Base-by-base conservation (phyloP, 75 land plant genomes). In the Gnetum montanum region DNA sequence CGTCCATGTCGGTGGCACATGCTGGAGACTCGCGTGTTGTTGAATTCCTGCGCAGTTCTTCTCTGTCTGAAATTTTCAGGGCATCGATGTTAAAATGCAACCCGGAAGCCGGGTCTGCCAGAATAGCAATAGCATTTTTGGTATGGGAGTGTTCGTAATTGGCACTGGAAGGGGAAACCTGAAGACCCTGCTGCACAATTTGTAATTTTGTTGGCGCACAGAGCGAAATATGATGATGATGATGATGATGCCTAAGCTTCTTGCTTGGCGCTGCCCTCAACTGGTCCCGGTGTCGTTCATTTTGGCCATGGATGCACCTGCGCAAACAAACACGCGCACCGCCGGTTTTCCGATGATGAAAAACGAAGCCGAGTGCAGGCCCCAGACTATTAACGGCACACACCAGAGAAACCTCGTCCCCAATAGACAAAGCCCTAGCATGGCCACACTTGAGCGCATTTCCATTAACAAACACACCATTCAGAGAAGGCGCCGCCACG, bases 381-480 rank as follows among this genome's bases (percentile, higher is more conserved):
- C n/a, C n/a, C n/a, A n/a, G n/a, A n/a, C n/a, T n/a, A n/a, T n/a
- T n/a, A 55, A 38, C 31, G 2, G 25, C 33, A 45, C 73, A 79
- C 34, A 57, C 76, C 50, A 87, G 51, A 6, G 58, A 59, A 22
- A 87, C 71, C 67, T 71, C 78, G 45, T 82, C 83, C n/a, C 91
- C 86, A 1, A 43, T 56, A 29, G 18, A 44, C 55, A 82, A 53
- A 38, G 62, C 72, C 13, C 33, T 31, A 10, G 41, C 50, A 19
- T 28, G 3, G 0, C 72, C 77, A 24, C 19, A 40, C 12, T 36
- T 50, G 49, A 82, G 8, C 52, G 48, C 49, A 11, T 24, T 56
- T n/a, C 91, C 91, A 69, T 87, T 82, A 3, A 87, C 68, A 61
- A 58, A 82, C 3, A 76, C 62, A 8, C 91, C 91, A 67, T 87